Conservation (phyloP, 2,329 filamentous ascomycete genomes). For the Penicillium brevicompactum region DNA sequence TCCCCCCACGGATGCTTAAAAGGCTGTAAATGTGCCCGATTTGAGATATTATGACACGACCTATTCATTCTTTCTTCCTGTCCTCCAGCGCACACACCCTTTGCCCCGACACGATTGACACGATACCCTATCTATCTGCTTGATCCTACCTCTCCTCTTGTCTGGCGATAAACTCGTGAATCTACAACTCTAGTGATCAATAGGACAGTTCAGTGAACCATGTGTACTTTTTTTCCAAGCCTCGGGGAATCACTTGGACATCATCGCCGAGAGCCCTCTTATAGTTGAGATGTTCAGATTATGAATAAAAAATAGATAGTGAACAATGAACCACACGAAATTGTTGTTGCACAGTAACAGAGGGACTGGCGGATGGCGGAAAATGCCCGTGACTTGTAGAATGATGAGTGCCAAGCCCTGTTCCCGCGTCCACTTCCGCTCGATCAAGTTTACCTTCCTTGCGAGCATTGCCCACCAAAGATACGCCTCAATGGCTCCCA, state of each 20-base stretch:
- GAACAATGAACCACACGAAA: background rate
- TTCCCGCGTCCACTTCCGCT: slow-evolving; percentile 20
- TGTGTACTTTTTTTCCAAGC: slow-evolving; percentile 6
- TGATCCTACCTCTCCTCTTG: slow-evolving; percentile 19
- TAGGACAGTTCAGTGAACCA: slow-evolving; percentile 15
- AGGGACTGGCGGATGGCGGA: background rate
- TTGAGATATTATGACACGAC: slow-evolving; percentile 29
- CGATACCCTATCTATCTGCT: slow-evolving; percentile 29
- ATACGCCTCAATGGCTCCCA: slow-evolving; percentile 40
- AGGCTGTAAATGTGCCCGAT: slow-evolving; percentile 18
- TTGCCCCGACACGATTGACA: slow-evolving; percentile 29
- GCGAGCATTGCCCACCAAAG: slow-evolving; percentile 1
- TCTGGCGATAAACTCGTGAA: slow-evolving; percentile 14
- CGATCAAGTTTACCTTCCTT: slow-evolving; percentile 12
- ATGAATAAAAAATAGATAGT: background rate
- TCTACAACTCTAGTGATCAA: slow-evolving; percentile 14
- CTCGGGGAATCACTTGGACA: background rate
- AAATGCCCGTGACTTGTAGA: background rate
- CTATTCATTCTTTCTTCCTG: slow-evolving; percentile 27
- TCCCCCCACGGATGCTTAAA: slow-evolving; percentile 28
- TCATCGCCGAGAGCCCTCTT: background rate
- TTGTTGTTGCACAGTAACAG: background rate
- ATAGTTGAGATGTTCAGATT: background rate
- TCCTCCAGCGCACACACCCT: slow-evolving; percentile 24
- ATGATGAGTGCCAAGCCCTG: slow-evolving; percentile 23